Evolutionary conservation across 331 rosid species (phyloP).

Genomic region (Acacia pycnantha): DNA sequence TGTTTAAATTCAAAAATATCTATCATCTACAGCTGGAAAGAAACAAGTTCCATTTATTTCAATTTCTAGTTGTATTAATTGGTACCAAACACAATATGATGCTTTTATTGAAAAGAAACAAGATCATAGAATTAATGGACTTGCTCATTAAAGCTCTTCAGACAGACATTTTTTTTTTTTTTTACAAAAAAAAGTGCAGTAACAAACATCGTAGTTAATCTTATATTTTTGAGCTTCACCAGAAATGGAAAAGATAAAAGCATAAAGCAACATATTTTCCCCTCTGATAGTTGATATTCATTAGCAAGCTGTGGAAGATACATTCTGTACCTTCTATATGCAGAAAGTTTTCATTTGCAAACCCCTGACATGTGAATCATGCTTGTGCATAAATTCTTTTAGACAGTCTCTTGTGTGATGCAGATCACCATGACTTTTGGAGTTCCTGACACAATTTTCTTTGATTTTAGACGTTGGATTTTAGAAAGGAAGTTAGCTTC

Average conservation of each 20-base stretch:
- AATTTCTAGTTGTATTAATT: conserved; percentile 5
- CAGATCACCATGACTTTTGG: conserved; percentile 30
- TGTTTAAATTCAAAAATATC: background rate
- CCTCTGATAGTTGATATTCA: background rate
- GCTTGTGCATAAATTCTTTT: conserved; percentile 17
- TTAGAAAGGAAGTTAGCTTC: conserved; percentile 88
- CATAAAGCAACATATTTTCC: background rate
- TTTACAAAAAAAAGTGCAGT: background rate
- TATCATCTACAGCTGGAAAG: background rate
- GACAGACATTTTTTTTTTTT: background rate
- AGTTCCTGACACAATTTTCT: conserved; percentile 31
- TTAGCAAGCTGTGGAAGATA: background rate
- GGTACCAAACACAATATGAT: conserved; percentile 13
- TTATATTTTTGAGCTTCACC: conserved; percentile 22
- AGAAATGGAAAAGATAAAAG: background rate
- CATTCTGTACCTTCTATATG: background rate
- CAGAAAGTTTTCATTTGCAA: background rate
- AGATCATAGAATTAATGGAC: conserved; percentile 21
- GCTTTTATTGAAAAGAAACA: conserved; percentile 13
- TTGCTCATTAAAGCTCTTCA: conserved; percentile 3
- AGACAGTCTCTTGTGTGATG: conserved; percentile 28
- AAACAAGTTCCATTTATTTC: background rate
- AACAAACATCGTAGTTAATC: conserved; percentile 7
- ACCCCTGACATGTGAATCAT: background rate
- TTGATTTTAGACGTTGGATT: conserved; percentile 78